Evolutionary conservation across 1,284 basidiomycete genomes (phyloP), one percentile per base, ranked within the genome.

Genomic region (Apiotrichum mycotoxinovorans): DNA sequence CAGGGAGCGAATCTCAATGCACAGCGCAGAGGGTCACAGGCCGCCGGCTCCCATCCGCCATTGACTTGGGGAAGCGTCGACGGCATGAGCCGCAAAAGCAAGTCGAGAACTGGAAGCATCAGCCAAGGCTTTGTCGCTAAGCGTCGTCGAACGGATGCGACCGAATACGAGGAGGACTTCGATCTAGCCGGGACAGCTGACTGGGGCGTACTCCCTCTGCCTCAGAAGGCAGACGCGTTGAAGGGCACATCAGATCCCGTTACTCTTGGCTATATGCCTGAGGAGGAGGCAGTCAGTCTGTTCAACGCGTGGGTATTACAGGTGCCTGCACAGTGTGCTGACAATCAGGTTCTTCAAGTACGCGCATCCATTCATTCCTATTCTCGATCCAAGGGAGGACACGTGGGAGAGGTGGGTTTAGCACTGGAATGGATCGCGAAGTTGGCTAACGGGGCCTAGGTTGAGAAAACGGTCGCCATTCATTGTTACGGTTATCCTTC

Each of bases 311-410:
- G 34, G 53, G 66, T 52, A 20, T n/a, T 4, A 10, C 3, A 12
- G 26, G 12, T 33, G 9, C 37, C 10, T 35, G n/a, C 8, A 7
- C 11, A 20, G 33, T 25, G 30, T 33, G 23, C 35, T 52, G 12
- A 53, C 48, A 18, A 1, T 11, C 37, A 68, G 68, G 12, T 71
- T 67, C 60, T 69, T 64, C 57, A 47, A 61, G 20, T 63, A 61
- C 23, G 64, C 66, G 11, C 64, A 66, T 49, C 56, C 60, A 14
- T 71, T 65, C 50, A 62, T 66, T 38, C 69, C 69, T 4, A 59
- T 71, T 7, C 66, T 61, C 40, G 69, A 71, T 38, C 66, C 65
- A 3, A 11, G 43, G 5, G 52, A 45, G 15, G 69, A 71, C 48
- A 71, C 69, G 0, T 68, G 58, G 59, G 63, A 68, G 33, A 67